Evolutionary conservation across 768 basidiomycete species (phyloP).

Genomic region (Cystofilobasidium capitatum): DNA sequence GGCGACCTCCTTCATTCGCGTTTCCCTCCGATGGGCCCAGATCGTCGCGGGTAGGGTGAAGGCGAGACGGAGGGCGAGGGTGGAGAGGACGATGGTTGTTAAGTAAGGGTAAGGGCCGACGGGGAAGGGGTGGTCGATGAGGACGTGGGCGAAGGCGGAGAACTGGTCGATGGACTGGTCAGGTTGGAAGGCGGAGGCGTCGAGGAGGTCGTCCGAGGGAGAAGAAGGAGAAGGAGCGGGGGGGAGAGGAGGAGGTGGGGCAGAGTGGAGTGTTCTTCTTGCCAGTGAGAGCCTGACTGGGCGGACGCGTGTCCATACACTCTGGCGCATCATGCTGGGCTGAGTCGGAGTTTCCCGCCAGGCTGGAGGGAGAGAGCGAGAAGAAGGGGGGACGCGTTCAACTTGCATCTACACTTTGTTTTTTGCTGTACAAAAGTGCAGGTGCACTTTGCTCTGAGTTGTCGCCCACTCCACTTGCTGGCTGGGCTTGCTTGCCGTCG

Average conservation of each 20-base stretch:
- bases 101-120: not conserved
- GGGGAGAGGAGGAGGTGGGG: too few relatives aligned
- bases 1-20: not conserved
- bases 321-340: too few relatives aligned
- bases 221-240: slow-evolving; percentile 45
- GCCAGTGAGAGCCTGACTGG: too few relatives aligned
- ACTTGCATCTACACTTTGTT: too few relatives aligned
- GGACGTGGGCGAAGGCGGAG: not conserved
- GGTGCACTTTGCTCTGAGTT: too few relatives aligned
- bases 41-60: slow-evolving; percentile 10
- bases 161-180: slow-evolving; percentile 36
- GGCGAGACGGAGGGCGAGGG: not conserved
- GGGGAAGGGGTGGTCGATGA: not conserved
- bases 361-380: slow-evolving; percentile 61
- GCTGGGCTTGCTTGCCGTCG: not conserved
- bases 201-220: too few relatives aligned
- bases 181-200: not conserved
- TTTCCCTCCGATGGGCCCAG: slow-evolving; percentile 9
- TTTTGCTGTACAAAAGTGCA: too few relatives aligned
- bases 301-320: too few relatives aligned
- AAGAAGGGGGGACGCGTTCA: slow-evolving; percentile 75
- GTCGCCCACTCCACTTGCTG: not conserved
- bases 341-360: slow-evolving; percentile 67
- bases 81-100: slow-evolving; percentile 1
- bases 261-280: too few relatives aligned